A percentile compares a stretch with the other conserved stretches of the same genome.
These are phyloP conservation scores for Stachybotrys elegans DNA, from an alignment of 2,329 filamentous ascomycete genomes.

Conservation along the genomic window DNA sequence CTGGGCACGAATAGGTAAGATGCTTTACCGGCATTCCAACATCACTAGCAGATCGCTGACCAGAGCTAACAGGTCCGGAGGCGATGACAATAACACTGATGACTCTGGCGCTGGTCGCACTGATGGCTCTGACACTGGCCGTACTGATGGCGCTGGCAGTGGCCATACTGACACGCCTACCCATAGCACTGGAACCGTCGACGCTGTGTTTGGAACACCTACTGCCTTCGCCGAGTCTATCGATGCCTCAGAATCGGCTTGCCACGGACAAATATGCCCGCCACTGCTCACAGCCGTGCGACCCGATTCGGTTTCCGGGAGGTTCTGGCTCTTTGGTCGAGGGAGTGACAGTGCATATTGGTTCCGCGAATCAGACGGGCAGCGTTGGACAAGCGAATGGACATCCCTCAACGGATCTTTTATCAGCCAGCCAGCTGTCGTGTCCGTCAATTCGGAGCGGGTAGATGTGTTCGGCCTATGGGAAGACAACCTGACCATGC, in stretches of 20 bases:
- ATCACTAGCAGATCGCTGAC: too few species aligned
- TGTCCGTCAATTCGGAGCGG: background rate
- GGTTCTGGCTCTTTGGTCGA: background rate
- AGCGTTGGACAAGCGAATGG: background rate
- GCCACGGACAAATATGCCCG: background rate
- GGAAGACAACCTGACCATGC: background rate
- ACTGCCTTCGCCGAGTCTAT: background rate
- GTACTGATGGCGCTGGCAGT: background rate
- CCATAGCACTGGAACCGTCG: background rate
- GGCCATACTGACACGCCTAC: background rate
- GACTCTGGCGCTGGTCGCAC: too few species aligned
- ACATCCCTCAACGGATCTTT: conserved; percentile 3
- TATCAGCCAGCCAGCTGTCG: conserved; percentile 3
- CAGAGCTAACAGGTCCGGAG: background rate
- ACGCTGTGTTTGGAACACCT: conserved; percentile 1
- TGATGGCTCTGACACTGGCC: background rate
- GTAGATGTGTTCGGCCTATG: conserved; percentile 6
- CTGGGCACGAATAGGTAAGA: background rate
- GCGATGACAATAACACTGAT: too few species aligned
- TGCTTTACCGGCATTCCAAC: background rate
- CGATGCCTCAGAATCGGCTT: background rate
- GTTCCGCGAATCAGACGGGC: background rate
- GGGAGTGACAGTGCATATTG: background rate
- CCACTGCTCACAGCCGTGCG: background rate
- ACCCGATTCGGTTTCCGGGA: background rate